Conservation (phyloP, 1,139 yeast genomes). For the Yamadazyma oceani region DNA sequence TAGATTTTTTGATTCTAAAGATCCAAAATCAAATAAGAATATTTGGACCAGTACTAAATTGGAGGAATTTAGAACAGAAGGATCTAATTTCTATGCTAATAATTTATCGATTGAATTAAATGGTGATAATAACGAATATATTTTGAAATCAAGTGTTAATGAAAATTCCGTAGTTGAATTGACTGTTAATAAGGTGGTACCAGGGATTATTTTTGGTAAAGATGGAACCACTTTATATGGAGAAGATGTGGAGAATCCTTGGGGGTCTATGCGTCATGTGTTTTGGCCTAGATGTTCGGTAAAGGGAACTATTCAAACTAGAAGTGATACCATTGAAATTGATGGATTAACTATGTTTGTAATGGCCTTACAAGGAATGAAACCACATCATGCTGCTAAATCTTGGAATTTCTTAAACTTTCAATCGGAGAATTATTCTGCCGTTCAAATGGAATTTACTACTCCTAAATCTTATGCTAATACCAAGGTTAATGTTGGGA, state of each 20-base stretch:
- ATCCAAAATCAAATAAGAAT: slow-evolving; percentile 43
- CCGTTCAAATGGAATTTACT: slow-evolving; percentile 90
- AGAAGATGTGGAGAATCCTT: slow-evolving; percentile 74
- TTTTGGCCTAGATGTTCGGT: slow-evolving; percentile 92
- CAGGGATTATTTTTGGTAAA: slow-evolving; percentile 87
- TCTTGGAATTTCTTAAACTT: slow-evolving; percentile 93
- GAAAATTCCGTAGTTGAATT: slow-evolving; percentile 75
- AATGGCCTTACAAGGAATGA: slow-evolving; percentile 99
- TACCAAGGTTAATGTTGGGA: slow-evolving; percentile 79
- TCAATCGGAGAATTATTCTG: slow-evolving; percentile 73
- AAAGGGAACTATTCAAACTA: slow-evolving; percentile 57
- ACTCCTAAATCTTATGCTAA: slow-evolving; percentile 89
- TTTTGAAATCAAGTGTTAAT: slow-evolving; percentile 63
- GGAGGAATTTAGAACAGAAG: slow-evolving; percentile 74
- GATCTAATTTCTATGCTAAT: slow-evolving; percentile 80
- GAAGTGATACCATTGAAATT: slow-evolving; percentile 28
- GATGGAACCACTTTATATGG: slow-evolving; percentile 88
- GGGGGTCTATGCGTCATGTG: slow-evolving; percentile 96
- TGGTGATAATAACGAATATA: slow-evolving; percentile 56
- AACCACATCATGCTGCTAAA: slow-evolving; percentile 98
- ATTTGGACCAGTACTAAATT: slow-evolving; percentile 91
- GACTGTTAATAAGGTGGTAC: slow-evolving; percentile 58
- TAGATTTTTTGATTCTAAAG: slow-evolving; percentile 59
- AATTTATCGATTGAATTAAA: slow-evolving; percentile 61
- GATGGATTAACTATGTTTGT: slow-evolving; percentile 80